These are phyloP conservation scores for Venturia carpophila DNA, from an alignment of 2,329 filamentous ascomycete species.

Conservation along the genomic window DNA sequence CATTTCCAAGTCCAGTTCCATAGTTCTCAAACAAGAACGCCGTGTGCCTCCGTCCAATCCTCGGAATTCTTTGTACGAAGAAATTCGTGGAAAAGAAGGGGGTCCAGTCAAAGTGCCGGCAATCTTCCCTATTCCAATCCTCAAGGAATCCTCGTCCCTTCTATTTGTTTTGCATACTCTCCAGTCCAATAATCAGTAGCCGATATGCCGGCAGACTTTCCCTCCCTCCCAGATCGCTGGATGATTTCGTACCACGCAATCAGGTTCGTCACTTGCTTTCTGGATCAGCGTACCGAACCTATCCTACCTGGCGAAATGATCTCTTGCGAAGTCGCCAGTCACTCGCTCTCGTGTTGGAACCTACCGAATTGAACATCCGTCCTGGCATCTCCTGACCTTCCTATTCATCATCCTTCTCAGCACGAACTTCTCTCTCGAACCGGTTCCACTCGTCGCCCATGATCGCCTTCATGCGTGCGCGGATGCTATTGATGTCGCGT, in stretches of 20 bases:
- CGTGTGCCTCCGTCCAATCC: neutral
- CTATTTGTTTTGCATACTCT: neutral
- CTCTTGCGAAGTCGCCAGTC: neutral
- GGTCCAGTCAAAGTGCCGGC: neutral
- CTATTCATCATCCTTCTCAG: neutral
- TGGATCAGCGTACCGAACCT: neutral
- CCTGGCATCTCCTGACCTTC: neutral
- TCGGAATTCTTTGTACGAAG: neutral
- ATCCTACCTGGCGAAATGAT: neutral
- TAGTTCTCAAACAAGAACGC: neutral
- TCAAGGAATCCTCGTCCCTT: neutral
- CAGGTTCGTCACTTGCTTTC: neutral
- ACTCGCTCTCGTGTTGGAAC: neutral
- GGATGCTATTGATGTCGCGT: neutral
- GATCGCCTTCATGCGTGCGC: neutral
- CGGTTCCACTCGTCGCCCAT: slow-evolving; percentile 7
- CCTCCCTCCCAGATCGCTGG: neutral
- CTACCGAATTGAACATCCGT: neutral
- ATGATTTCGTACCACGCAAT: neutral
- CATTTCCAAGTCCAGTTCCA: neutral
- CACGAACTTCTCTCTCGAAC: neutral
- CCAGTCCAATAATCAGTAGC: neutral
- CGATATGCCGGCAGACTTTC: neutral
- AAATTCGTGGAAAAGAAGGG: too few species aligned
- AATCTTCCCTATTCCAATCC: neutral